Percentiles rank a stretch among this genome's conserved stretches.
phyloP scores from a whole-genome alignment of 495 filamentous ascomycete species.

The Daldinia decipiens region DNA sequence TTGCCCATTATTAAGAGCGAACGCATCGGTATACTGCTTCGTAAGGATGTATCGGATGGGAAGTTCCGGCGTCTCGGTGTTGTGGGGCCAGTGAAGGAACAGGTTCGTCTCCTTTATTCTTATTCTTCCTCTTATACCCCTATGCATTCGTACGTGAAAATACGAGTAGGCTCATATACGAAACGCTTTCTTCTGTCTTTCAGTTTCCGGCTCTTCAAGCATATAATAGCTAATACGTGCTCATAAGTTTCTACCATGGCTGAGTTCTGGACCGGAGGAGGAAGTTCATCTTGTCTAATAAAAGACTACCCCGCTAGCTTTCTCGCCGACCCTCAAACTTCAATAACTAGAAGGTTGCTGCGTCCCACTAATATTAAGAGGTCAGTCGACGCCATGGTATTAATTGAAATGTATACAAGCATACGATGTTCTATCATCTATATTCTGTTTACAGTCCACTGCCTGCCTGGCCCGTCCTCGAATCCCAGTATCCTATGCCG shows the following conservation, averaged over 20 bases:
- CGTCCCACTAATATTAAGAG: no score
- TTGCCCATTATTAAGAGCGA: constrained; percentile 17
- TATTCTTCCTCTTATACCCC: background rate
- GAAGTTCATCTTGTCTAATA: constrained; percentile 25
- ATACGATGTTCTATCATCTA: no score
- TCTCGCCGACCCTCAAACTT: no score
- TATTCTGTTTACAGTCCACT: no score
- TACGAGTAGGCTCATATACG: background rate
- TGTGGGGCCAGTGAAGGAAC: constrained; percentile 10
- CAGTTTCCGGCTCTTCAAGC: background rate
- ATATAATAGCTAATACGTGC: background rate
- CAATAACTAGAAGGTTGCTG: no score
- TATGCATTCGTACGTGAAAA: background rate
- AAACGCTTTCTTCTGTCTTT: background rate
- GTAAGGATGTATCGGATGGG: constrained; percentile 19
- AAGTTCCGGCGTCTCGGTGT: constrained; percentile 36
- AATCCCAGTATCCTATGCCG: no score
- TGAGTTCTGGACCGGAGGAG: constrained; percentile 27
- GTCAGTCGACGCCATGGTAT: no score
- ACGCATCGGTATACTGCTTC: constrained; percentile 20
- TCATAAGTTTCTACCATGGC: constrained; percentile 27
- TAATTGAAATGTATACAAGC: no score
- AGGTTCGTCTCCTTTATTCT: constrained; percentile 23
- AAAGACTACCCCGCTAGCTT: background rate
- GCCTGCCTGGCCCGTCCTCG: no score